These are phyloP conservation scores for Mimosa bimucronata DNA, from an alignment of 306 rosid genomes.

Conservation along the genomic window DNA sequence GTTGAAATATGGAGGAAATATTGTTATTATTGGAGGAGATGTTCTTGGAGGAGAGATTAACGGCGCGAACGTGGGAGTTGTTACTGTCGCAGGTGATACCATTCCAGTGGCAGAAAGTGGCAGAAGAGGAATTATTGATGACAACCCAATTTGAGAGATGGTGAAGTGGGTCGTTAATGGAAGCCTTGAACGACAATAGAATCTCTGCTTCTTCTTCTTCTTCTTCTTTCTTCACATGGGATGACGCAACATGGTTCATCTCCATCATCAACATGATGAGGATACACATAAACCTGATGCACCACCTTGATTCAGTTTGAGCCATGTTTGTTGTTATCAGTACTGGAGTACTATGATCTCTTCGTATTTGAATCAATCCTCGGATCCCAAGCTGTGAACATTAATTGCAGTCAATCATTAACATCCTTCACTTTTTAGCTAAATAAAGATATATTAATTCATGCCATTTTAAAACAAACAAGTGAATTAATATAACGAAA, in stretches of 20 bases:
- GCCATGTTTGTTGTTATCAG: constrained; percentile 50
- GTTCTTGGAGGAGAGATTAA: constrained; percentile 65
- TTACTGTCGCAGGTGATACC: constrained; percentile 65
- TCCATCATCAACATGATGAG: constrained; percentile 40
- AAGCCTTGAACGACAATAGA: constrained; percentile 79
- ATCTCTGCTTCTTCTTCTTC: constrained; percentile 55
- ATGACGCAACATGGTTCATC: constrained; percentile 41
- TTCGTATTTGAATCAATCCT: constrained; percentile 40
- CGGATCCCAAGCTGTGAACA: constrained; percentile 61
- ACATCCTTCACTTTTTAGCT: not conserved
- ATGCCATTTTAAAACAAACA: constrained; percentile 4
- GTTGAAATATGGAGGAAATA: constrained; percentile 56
- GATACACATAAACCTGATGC: constrained; percentile 31
- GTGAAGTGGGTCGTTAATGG: constrained; percentile 60
- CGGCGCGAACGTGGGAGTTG: constrained; percentile 43
- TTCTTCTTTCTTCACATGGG: too few species aligned
- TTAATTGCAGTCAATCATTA: constrained; percentile 36
- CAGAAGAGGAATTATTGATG: constrained; percentile 31
- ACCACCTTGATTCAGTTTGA: not conserved
- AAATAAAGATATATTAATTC: not conserved
- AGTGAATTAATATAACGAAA: not conserved
- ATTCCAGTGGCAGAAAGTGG: constrained; percentile 65
- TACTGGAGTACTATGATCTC: constrained; percentile 1
- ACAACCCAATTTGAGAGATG: constrained; percentile 72
- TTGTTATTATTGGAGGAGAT: constrained; percentile 56